Evolutionary conservation across 2,329 filamentous ascomycete species (phyloP).

Genomic region (Aspergillus transmontanensis): DNA sequence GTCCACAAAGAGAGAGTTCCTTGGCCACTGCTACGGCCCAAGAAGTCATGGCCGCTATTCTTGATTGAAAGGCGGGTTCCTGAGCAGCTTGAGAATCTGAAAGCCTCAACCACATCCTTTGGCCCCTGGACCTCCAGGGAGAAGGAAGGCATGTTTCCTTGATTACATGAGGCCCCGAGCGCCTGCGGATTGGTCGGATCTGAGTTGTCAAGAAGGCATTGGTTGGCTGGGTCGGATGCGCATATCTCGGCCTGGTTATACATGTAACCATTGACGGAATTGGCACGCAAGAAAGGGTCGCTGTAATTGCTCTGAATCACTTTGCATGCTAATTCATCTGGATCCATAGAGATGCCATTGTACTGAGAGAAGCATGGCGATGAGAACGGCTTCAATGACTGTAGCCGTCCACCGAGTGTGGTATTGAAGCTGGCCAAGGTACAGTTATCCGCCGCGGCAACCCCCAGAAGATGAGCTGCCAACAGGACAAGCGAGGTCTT

Average conservation of each 20-base stretch:
- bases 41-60: constrained; percentile 39
- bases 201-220: constrained; percentile 20
- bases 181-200: constrained; percentile 14
- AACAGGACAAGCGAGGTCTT: constrained; percentile 3
- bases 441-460: constrained; percentile 1
- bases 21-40: constrained; percentile 33
- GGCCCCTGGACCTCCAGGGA: constrained; percentile 11
- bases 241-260: constrained; percentile 25
- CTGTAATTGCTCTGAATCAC: constrained; percentile 14
- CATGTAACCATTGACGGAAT: constrained; percentile 24
- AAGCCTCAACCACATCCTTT: constrained; percentile 12
- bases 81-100: constrained; percentile 13
- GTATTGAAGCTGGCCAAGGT: constrained; percentile 11
- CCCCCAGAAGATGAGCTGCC: constrained; percentile 4
- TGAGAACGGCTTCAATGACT: constrained; percentile 13
- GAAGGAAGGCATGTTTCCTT: constrained; percentile 18
- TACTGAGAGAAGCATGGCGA: constrained; percentile 16
- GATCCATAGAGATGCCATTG: constrained; percentile 8
- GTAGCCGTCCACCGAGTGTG: constrained; percentile 11
- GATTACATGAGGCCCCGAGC: constrained; percentile 8
- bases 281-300: constrained; percentile 19
- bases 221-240: constrained; percentile 20
- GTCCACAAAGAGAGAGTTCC: constrained; percentile 34
- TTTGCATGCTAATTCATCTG: constrained; percentile 9
- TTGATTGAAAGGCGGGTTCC: constrained; percentile 27